Evolutionary conservation across 1,284 basidiomycete species (phyloP), one percentile per base, ranked within the genome.

Genomic region (Pseudozyma pruni): DNA sequence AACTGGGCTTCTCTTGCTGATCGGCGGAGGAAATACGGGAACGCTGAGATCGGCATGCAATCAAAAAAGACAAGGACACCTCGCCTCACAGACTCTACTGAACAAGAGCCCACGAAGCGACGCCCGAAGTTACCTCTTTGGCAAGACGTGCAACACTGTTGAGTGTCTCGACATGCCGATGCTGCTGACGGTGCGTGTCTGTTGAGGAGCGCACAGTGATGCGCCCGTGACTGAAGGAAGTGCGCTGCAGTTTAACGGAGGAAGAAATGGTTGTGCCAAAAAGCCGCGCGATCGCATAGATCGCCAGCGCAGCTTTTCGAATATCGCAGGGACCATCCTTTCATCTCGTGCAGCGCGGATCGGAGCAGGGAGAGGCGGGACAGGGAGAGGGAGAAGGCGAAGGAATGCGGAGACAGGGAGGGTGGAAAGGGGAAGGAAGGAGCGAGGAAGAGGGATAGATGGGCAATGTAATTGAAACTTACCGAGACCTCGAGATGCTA

Each of bases 401-500:
- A 16, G 46, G 25, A 39, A 41, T 2, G 31, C 39, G 23, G 42
- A 23, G 17, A 14, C 19, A 42, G 52, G 37, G 27, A 35, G 32
- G 19, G 32, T 31, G 38, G 39, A n/a, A 13, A 20, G 29, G 43
- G 50, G 50, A 29, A 22, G 13, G n/a, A 16, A 35, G 22, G 38
- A 22, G 23, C 34, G 42, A 27, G 29, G 16, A 20, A 13, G 9
- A 25, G 22, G 32, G 35, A 25, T n/a, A n/a, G n/a, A n/a, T n/a
- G n/a, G n/a, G n/a, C n/a, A n/a, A n/a, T n/a, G n/a, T n/a, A 23
- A 34, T 38, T 31, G 83, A 84, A 82, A 96, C 94, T 87, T 91
- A 98, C 95, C 95, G 83, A 98, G 89, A 90, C 95, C 95, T 89
- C 95, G 94, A 83, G 94, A 97, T 72, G 95, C 95, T 78, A 98